These are phyloP conservation scores for Carex sylvatica DNA, from an alignment of 202 grass and related monocot species.

Conservation along the genomic window DNA sequence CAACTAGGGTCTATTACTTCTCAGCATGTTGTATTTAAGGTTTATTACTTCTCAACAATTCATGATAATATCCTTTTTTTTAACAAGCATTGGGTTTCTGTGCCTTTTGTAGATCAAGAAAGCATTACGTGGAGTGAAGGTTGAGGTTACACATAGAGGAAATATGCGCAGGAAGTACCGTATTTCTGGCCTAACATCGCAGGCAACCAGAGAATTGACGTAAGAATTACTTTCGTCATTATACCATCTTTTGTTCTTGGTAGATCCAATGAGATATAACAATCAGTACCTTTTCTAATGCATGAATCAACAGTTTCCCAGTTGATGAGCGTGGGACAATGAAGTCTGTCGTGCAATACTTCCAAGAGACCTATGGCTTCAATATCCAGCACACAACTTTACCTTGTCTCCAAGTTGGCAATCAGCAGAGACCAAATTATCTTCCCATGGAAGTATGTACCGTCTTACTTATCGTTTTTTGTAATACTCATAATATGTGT, in stretches of 20 bases:
- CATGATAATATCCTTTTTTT: constrained; percentile 12
- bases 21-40: constrained; percentile 54
- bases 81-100: constrained; percentile 7
- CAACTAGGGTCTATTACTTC: constrained; percentile 62
- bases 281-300: constrained; percentile 18
- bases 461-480: neutral
- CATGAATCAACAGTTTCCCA: constrained; percentile 54
- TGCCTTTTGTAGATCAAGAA: constrained; percentile 66
- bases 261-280: neutral
- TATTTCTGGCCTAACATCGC: constrained; percentile 92
- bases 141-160: constrained; percentile 87
- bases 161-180: constrained; percentile 97
- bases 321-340: constrained; percentile 87
- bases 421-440: constrained; percentile 94
- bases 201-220: constrained; percentile 88
- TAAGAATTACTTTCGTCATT: constrained; percentile 30
- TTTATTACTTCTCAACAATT: constrained; percentile 20
- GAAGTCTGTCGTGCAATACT: constrained; percentile 89
- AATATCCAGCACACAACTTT: constrained; percentile 85
- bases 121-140: constrained; percentile 81
- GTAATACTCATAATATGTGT: neutral
- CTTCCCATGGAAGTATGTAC: constrained; percentile 78
- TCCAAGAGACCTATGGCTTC: constrained; percentile 90
- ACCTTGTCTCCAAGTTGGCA: constrained; percentile 94
- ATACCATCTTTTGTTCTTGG: neutral